Conservation (phyloP, 1,139 yeast species). For the Geotrichum phurueaensis region DNA sequence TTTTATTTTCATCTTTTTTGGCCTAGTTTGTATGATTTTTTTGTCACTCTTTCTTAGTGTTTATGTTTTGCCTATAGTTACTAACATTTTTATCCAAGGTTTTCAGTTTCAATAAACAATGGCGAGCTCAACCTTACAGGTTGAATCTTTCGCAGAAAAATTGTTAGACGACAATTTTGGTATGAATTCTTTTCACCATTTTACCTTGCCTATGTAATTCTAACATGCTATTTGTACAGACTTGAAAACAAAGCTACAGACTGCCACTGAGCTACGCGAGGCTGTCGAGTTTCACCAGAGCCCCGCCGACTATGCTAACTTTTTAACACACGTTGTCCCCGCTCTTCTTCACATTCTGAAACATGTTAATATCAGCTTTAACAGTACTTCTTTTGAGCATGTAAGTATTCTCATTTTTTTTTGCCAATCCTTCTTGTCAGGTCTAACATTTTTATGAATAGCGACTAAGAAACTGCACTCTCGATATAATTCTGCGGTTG, state of each 20-base stretch:
- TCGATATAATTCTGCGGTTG: constrained; percentile 76
- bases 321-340: constrained; percentile 32
- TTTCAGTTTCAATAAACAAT: background rate
- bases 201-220: background rate
- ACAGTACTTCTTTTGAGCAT: constrained; percentile 30
- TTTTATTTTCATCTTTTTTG: background rate
- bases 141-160: constrained; percentile 23
- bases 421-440: background rate
- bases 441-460: constrained; percentile 17
- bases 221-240: constrained; percentile 36
- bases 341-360: constrained; percentile 44
- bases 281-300: constrained; percentile 78
- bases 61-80: background rate
- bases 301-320: constrained; percentile 62
- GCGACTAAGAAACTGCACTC: constrained; percentile 61
- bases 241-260: constrained; percentile 54
- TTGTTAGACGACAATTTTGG: constrained; percentile 22
- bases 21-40: background rate
- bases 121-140: constrained; percentile 16
- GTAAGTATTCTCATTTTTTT: constrained; percentile 23
- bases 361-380: constrained; percentile 66
- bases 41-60: background rate
- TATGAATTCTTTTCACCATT: constrained; percentile 9
- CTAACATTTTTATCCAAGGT: background rate
- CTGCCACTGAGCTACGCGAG: constrained; percentile 77